phyloP scores from a whole-genome alignment of 345 rosid species.

The Euphorbia peplus region DNA sequence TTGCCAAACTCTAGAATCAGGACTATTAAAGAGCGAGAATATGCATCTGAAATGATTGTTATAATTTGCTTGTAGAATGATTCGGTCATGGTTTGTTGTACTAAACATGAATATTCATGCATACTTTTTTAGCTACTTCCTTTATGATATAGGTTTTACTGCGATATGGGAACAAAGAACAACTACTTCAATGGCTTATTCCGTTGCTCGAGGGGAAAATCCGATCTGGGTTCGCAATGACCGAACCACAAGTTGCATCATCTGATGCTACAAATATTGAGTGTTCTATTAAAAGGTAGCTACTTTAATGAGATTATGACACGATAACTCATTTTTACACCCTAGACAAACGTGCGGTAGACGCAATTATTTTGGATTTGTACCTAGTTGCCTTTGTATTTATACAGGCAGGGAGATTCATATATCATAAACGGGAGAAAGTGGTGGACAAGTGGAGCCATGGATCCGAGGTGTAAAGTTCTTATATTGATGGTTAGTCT shows the following conservation, averaged over 20 bases:
- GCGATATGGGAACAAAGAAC: constrained; percentile 90
- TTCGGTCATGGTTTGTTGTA: background rate
- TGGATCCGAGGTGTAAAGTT: constrained; percentile 96
- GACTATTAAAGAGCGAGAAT: background rate
- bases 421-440: constrained; percentile 84
- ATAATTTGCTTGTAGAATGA: constrained; percentile 6
- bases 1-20: background rate
- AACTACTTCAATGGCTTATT: constrained; percentile 76
- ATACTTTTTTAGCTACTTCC: background rate
- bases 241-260: constrained; percentile 98
- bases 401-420: constrained; percentile 70
- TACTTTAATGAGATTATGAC: background rate
- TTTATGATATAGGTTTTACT: constrained; percentile 57
- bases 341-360: constrained; percentile 1
- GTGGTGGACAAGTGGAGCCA: constrained; percentile 99
- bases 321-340: too few species aligned
- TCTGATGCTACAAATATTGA: constrained; percentile 98
- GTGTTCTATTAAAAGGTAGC: constrained; percentile 82
- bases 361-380: constrained; percentile 9
- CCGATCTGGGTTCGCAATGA: constrained; percentile 99
- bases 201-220: constrained; percentile 91
- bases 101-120: background rate
- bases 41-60: background rate
- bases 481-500: constrained; percentile 94
- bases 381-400: constrained; percentile 9